Percentiles rank a stretch among this genome's conserved stretches.
These are phyloP conservation scores for Albugo candida DNA, from an alignment of 352 stramenopile genomes.

Conservation along the genomic window DNA sequence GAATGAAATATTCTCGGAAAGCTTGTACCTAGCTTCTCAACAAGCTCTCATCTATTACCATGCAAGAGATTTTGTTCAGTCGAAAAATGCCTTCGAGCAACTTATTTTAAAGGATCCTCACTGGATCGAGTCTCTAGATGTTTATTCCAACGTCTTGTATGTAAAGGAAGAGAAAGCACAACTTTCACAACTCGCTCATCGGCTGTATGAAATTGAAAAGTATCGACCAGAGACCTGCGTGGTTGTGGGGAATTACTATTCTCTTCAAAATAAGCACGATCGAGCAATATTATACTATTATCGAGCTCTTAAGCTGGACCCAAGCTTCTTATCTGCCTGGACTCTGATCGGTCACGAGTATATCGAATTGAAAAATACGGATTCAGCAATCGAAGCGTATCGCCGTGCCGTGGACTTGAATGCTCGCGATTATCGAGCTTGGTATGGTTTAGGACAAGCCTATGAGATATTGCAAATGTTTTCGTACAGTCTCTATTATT, in stretches of 20 bases:
- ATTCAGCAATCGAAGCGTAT: conserved; percentile 92
- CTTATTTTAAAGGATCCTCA: conserved; percentile 43
- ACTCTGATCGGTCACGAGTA: conserved; percentile 98
- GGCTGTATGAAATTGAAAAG: conserved; percentile 88
- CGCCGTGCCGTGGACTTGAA: conserved; percentile 85
- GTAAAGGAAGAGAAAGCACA: conserved; percentile 75
- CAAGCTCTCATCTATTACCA: conserved; percentile 66
- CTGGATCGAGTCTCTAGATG: conserved; percentile 64
- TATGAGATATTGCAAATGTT: conserved; percentile 99
- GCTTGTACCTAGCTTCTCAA: conserved; percentile 53
- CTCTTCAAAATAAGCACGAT: conserved; percentile 87
- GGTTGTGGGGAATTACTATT: conserved; percentile 88
- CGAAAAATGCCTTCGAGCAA: conserved; percentile 52
- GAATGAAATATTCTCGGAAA: conserved; percentile 31
- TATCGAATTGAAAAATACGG: conserved; percentile 97
- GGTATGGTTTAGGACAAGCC: conserved; percentile 95
- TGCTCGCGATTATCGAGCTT: conserved; percentile 90
- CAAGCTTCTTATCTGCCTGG: conserved; percentile 90
- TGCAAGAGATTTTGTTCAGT: conserved; percentile 62
- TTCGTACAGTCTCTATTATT: conserved; percentile 98
- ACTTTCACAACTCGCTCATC: conserved; percentile 78
- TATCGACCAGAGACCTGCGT: conserved; percentile 96
- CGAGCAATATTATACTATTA: conserved; percentile 95
- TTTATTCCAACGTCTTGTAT: conserved; percentile 76
- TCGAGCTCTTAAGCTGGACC: conserved; percentile 87